Evolutionary conservation across 2,329 filamentous ascomycete species (phyloP), one percentile per base, ranked within the genome.

Genomic region (Leptosphaerulina australis): DNA sequence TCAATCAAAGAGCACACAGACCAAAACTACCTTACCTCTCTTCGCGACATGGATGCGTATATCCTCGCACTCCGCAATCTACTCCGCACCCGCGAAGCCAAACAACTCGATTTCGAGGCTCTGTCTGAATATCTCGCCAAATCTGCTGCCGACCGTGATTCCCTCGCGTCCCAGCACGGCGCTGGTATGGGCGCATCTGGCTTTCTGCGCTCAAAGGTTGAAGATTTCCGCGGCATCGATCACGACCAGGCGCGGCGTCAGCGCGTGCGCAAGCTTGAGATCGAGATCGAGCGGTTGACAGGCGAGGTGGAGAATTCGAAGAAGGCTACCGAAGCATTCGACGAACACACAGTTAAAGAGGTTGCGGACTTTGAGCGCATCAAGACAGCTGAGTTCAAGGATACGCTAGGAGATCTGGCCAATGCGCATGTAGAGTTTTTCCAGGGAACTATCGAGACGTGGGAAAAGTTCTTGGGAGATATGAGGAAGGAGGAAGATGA

Each of bases 21-120:
- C 69, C 91, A 96, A 66, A 91, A 97, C 73, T 99, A 99, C 70
- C 84, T 99, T 1, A 90, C 91, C 60, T 93, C 88, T 46, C 80
- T 99, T 44, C 86, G 91, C 40, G 94, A 99, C 75, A 96, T 97
- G 92, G 90, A 95, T 64, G 88, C 91, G 20, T 99, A 97, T 74
- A 93, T 91, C 59, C 77, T 83, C n/a, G 88, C 91, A 0, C 79
- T 97, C 36, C 96, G 96, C 74, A 82, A 85, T 18, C 85, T 99
- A 4, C 85, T 99, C 57, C 96, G 96, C 73, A 90, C 90, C 1
- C 87, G 94, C 26, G 94, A 99, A 77, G 91, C 95, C 77, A 99
- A 99, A 72, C 94, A 99, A 72, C 87, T 99, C 50, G 94, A 99
- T 76, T 96, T 93, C 67, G 94, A 99, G 76, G 92, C 91, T 59